Conservation (phyloP, 495 filamentous ascomycete genomes). For the Aspergillus mulundensis region DNA sequence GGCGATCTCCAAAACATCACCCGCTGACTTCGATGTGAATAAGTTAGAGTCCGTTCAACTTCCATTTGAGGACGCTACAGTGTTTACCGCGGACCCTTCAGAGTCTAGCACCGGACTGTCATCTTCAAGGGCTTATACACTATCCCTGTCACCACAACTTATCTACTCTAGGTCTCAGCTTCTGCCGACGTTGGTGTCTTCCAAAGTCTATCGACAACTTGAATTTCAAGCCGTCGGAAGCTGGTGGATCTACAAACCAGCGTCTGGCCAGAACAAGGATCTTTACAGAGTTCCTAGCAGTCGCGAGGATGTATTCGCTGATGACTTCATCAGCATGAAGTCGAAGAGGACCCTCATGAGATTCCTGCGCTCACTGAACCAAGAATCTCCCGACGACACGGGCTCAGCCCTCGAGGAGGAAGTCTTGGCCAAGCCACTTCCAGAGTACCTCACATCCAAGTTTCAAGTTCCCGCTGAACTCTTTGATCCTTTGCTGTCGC, state of each 20-base stretch:
- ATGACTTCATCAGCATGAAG: conserved; percentile 64
- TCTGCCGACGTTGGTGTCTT: conserved; percentile 74
- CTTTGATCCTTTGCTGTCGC: conserved; percentile 67
- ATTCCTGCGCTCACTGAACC: conserved; percentile 60
- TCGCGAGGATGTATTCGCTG: conserved; percentile 81
- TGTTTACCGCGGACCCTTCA: conserved; percentile 21
- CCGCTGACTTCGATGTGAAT: conserved; percentile 23
- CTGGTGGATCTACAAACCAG: conserved; percentile 69
- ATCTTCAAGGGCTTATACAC: conserved; percentile 72
- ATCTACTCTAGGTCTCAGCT: conserved; percentile 79
- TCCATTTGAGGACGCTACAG: conserved; percentile 39
- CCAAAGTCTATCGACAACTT: conserved; percentile 79
- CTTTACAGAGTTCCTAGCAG: conserved; percentile 71
- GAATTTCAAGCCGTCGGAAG: conserved; percentile 93
- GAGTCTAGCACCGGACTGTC: conserved; percentile 40
- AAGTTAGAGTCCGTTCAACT: conserved; percentile 30
- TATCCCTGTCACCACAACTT: conserved; percentile 80
- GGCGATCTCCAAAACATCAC: not conserved
- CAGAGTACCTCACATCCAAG: conserved; percentile 59
- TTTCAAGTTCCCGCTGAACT: conserved; percentile 71
- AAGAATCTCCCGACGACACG: conserved; percentile 28
- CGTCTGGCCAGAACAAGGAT: not conserved
- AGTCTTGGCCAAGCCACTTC: conserved; percentile 47
- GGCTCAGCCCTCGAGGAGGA: conserved; percentile 19
- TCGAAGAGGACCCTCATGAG: conserved; percentile 83